Base-by-base conservation (phyloP, 192 early-diverging fungal genomes). In the Rhizophagus sp. region DNA sequence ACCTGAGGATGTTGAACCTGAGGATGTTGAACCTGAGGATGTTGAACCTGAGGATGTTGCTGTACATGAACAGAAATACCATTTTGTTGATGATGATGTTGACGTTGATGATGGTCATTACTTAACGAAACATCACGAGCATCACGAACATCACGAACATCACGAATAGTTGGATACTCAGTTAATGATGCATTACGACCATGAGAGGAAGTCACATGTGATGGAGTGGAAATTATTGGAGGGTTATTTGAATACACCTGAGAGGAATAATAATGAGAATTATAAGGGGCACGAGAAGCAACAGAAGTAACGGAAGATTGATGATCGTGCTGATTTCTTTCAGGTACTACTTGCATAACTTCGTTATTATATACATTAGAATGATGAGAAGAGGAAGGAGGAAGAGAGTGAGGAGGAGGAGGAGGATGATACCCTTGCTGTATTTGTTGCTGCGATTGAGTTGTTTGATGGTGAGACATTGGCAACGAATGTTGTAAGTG, bases 71-170 rank as follows among this genome's bases (percentile, higher is more conserved):
- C 27, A 33, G 25, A 13, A 34, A 27, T 15, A 17, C 15, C 13
- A 17, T 13, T 67, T 39, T 76, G 75, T 64, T 62, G 75, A 17
- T 67, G 76, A 36, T 78, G 65, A 1, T 30, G 30, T 61, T 78
- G 65, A 1, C 1, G 30, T 61, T 78, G 76, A 24, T 52, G 49
- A 24, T 57, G 39, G 3, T 25, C 50, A 52, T 15, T 52, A 13
- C 50, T 52, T 52, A 52, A 52, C 5, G 17, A 52, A 52, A 8
- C 36, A 36, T 50, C 15, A 3, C 49, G 11, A 50, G 2, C 11
- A 50, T 50, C 49, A 12, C 11, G 11, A 50, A 50, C 49, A 15
- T 50, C 15, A 12, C 13, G 49, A 50, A 50, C 52, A 57, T 57
- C 52, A 57, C 52, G 52, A 57, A 15, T 4, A 19, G 19, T 0